Base-by-base conservation (phyloP, 257 asterid species). In the Verbena officinalis region DNA sequence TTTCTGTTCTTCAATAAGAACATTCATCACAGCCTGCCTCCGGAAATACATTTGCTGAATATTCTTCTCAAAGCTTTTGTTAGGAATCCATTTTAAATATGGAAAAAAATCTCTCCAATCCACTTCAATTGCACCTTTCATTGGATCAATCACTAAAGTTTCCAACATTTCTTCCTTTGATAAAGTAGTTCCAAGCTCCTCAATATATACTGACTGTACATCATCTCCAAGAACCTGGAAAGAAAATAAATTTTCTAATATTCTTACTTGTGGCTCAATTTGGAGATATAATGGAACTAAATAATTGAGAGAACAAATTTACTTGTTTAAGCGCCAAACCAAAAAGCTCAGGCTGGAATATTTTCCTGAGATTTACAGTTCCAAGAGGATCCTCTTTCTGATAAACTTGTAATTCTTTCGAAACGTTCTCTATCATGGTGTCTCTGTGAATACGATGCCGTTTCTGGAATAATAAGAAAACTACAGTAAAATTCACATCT, bases 81-180 rank as follows among this genome's bases (percentile, higher is more conserved):
- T 86, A 3, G 95, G 95, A 64, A 82, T 70, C 91, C 89, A 86
- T 46, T 61, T 73, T 11, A 86, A 51, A 73, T 80, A 80, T 0
- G 87, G 89, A 77, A 86, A 84, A 61, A 86, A 86, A 70, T 86
- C 95, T 68, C 95, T 80, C 95, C 95, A 86, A 58, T 86, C 95
- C 51, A 86, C 95, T 50, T 86, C 91, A 64, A 84, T 78, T 10
- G 91, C 89, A 11, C 89, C 95, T 59, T 80, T 87, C 95, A 86
- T 84, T 17, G 68, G 76, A 48, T 82, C 84, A 7, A 62, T 46
- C 60, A 86, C 95, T 73, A 86, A 71, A 51, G 64, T 67, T 76
- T 84, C 73, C n/a, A 84, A 60, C 5, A 86, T 69, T 44, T 74
- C 85, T 4, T 69, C 72, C 67, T 63, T 82, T 10, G 83, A 65